Percentiles rank a stretch among this genome's conserved stretches.
Evolutionary conservation across 2,329 filamentous ascomycete species (phyloP).

Genomic region (Aspergillus fumigatiaffinis): DNA sequence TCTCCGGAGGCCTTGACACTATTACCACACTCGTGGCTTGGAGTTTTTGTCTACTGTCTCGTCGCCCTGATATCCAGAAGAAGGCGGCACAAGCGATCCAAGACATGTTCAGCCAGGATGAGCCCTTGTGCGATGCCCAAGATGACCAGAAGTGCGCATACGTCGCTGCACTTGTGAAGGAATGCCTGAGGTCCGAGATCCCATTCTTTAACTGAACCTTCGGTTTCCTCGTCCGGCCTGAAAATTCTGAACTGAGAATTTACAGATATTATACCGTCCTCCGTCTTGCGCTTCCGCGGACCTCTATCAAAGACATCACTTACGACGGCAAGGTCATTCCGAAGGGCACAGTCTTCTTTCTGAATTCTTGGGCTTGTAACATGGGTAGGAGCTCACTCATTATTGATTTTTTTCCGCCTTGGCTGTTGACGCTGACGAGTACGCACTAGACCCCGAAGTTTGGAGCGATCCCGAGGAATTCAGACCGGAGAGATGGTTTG

Average conservation of each 20-base stretch:
- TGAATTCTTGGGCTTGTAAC: slow-evolving; percentile 67
- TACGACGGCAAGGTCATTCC: slow-evolving; percentile 59
- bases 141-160: slow-evolving; percentile 64
- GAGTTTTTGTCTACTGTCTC: slow-evolving; percentile 59
- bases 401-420: background rate
- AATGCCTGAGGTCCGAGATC: slow-evolving; percentile 50
- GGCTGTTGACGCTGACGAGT: background rate
- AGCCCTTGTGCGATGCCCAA: slow-evolving; percentile 56
- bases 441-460: slow-evolving; percentile 46
- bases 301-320: slow-evolving; percentile 56
- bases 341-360: slow-evolving; percentile 59
- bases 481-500: slow-evolving; percentile 60
- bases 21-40: slow-evolving; percentile 63
- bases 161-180: slow-evolving; percentile 59
- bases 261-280: slow-evolving; percentile 59
- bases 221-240: background rate
- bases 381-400: slow-evolving; percentile 49
- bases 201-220: background rate
- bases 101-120: slow-evolving; percentile 48
- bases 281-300: slow-evolving; percentile 58
- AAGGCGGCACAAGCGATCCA: slow-evolving; percentile 57
- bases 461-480: slow-evolving; percentile 58
- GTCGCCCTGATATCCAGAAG: slow-evolving; percentile 59
- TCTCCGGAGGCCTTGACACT: slow-evolving; percentile 64
- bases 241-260: slow-evolving; percentile 4